Percentiles rank a stretch among this genome's conserved stretches.
These are phyloP conservation scores for Cardiospermum halicacabum DNA, from an alignment of 345 rosid genomes.

Conservation along the genomic window DNA sequence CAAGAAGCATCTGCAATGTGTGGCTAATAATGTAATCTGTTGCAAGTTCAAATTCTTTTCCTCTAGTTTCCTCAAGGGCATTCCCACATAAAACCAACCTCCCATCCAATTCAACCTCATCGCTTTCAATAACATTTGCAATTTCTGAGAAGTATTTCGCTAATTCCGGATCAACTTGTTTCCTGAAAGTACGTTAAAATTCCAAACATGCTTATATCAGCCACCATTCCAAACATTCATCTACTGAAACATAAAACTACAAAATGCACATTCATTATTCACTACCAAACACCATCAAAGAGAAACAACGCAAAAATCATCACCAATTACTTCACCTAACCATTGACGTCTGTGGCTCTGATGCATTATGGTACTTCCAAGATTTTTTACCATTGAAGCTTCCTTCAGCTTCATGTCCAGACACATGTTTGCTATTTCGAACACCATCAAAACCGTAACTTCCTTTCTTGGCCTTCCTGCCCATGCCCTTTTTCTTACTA, in stretches of 20 bases:
- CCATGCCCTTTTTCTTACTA: slow-evolving; percentile 36
- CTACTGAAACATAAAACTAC: not conserved
- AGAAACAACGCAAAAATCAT: not conserved
- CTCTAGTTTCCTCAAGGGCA: slow-evolving; percentile 84
- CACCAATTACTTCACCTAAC: slow-evolving; percentile 40
- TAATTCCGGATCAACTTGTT: slow-evolving; percentile 81
- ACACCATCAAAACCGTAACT: no score
- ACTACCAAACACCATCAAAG: slow-evolving; percentile 1
- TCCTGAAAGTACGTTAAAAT: slow-evolving; percentile 39
- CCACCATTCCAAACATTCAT: not conserved
- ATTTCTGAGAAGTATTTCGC: slow-evolving; percentile 77
- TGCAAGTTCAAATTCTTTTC: slow-evolving; percentile 78
- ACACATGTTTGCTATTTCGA: slow-evolving; percentile 27
- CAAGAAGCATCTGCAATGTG: slow-evolving; percentile 74
- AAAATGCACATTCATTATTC: not conserved
- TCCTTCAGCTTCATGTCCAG: slow-evolving; percentile 23
- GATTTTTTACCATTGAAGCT: slow-evolving; percentile 14
- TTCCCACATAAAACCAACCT: slow-evolving; percentile 61
- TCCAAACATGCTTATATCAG: not conserved
- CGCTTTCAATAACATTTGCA: slow-evolving; percentile 73
- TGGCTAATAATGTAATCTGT: slow-evolving; percentile 91
- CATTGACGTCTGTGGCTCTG: slow-evolving; percentile 40
- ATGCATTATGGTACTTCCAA: slow-evolving; percentile 35
- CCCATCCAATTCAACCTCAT: slow-evolving; percentile 70
- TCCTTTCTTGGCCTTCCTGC: slow-evolving; percentile 54